Percentiles rank a stretch among this genome's conserved stretches.
Evolutionary conservation across 23 red algal species (phyloP).

Genomic region (Cyanidiococcus yangmingshanensis): DNA sequence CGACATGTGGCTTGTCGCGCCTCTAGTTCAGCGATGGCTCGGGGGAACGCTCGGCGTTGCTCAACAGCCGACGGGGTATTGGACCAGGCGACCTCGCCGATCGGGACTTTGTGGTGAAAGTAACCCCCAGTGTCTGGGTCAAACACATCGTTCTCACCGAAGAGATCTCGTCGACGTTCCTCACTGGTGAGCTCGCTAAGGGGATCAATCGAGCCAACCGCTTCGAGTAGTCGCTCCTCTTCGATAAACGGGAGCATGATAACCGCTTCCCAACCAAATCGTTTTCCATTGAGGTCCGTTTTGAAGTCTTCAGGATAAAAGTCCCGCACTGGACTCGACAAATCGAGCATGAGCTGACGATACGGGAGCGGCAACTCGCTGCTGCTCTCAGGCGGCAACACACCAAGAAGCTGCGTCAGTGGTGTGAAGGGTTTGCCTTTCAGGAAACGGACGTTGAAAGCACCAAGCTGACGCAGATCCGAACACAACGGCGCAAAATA

Average conservation of each 20-base stretch:
- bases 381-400: slow-evolving; percentile 57
- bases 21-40: slow-evolving; percentile 3
- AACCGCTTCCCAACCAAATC: slow-evolving; percentile 91
- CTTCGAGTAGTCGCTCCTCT: slow-evolving; percentile 44
- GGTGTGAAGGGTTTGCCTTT: slow-evolving; percentile 83
- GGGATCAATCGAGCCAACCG: slow-evolving; percentile 40
- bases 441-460: slow-evolving; percentile 42
- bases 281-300: slow-evolving; percentile 79
- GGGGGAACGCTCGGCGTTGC: not conserved
- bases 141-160: slow-evolving; percentile 40
- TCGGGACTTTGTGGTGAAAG: not conserved
- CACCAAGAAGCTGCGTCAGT: slow-evolving; percentile 78
- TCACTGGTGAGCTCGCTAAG: slow-evolving; percentile 36
- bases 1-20: not conserved
- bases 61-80: not conserved
- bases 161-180: slow-evolving; percentile 45
- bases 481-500: slow-evolving; percentile 76
- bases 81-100: not conserved
- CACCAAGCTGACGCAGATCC: slow-evolving; percentile 54
- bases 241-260: slow-evolving; percentile 87
- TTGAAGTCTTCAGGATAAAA: slow-evolving; percentile 78
- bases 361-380: slow-evolving; percentile 25
- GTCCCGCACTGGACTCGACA: slow-evolving; percentile 57
- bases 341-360: slow-evolving; percentile 31
- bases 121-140: slow-evolving; percentile 16